These are phyloP conservation scores for Phanerochaete carnosa DNA, from an alignment of 768 basidiomycete genomes.

Conservation along the genomic window DNA sequence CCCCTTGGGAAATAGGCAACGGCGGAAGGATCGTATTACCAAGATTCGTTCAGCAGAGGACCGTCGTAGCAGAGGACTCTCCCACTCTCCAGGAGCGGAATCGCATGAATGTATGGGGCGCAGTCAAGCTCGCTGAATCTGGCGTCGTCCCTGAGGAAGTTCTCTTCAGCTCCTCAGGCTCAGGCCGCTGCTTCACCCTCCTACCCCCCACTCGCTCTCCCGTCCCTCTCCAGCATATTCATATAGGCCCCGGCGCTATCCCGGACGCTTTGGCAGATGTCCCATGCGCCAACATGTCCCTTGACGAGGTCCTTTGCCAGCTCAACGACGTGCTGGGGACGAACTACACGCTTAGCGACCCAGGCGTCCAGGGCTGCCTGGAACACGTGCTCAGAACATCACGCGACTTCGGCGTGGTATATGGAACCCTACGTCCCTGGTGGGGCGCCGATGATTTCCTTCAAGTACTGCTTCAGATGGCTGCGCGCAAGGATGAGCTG, in stretches of 20 bases:
- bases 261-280: not conserved
- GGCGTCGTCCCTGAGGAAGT: not conserved
- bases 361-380: not conserved
- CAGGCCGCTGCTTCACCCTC: not conserved
- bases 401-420: not conserved
- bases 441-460: not conserved
- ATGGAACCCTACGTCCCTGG: not conserved
- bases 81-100: not conserved
- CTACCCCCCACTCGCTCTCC: not conserved
- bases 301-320: not conserved
- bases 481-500: not conserved
- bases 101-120: not conserved
- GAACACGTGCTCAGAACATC: not conserved
- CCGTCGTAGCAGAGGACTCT: not conserved
- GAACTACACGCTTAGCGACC: not conserved
- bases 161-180: not conserved
- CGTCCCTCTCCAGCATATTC: not conserved
- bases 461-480: not conserved
- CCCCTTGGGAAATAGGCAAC: not conserved
- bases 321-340: not conserved
- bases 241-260: not conserved
- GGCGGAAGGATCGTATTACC: not conserved
- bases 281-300: not conserved
- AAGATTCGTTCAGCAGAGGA: not conserved
- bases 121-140: not conserved